Base-by-base conservation (phyloP, 495 filamentous ascomycete genomes). In the Penicillium soppii region DNA sequence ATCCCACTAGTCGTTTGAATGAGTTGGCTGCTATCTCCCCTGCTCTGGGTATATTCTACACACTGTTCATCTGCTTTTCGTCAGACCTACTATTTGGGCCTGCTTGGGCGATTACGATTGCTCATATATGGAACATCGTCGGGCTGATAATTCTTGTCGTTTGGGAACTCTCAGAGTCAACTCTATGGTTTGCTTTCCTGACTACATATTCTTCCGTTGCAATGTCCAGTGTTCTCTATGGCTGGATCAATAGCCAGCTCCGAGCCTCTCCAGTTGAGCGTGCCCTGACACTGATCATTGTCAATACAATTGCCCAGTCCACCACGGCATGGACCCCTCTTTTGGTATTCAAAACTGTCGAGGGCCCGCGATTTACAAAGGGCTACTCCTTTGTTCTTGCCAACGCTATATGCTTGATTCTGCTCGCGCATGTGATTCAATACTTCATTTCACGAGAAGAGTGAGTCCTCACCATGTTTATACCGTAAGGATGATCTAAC, bases 181-280 rank as follows among this genome's bases (percentile, higher is more conserved):
- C 78, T 13, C 70, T 76, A 16, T 79, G 75, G 68, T 75, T 80
- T 44, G 75, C 77, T 1, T 82, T 78, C 53, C 16, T 60, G 8
- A 67, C 62, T 0, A 66, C 61, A 15, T 68, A 64, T 30, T 64
- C 62, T 0, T 58, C 66, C n/a, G 63, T 67, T 19, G 62, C 65
- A 0, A 67, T 69, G 61, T 67, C 68, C 4, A 66, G 61, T 38
- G 62, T 69, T 2, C 53, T 71, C 7, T 71, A 69, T 40, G 68
- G 65, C 5, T 83, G 80, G 81, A 75, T 78, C 2, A 76, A 83
- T 48, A 67, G 55, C 22, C 61, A 67, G 22, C 44, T 72, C 4
- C 57, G 80, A 70, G 56, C 78, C 74, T 59, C 82, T 69, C 75
- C 76, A 19, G 75, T 80, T 54, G 79, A 84, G 57, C 62, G 82